Base-by-base conservation (phyloP, 2,329 filamentous ascomycete species). In the Aspergillus clavatus region DNA sequence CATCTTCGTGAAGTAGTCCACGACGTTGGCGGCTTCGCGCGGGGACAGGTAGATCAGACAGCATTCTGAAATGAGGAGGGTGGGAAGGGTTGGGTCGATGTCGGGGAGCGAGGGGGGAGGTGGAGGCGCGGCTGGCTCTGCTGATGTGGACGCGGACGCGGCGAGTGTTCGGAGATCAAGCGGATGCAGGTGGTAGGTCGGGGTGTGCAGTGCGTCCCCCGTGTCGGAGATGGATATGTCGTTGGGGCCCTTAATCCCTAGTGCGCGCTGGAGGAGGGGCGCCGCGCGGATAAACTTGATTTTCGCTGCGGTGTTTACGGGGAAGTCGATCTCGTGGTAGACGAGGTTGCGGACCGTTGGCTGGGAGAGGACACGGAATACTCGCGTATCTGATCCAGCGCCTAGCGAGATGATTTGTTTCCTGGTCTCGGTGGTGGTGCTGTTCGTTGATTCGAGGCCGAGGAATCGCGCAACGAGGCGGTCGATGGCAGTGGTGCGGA, bases 301-400 rank as follows among this genome's bases (percentile, higher is more conserved):
- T 68, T 91, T 95, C 33, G 77, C 75, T 2, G 72, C 62, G n/a
- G 82, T 83, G 43, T 90, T 89, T 18, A 78, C 68, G 0, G 86
- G 77, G 59, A 97, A 97, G 67, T 98, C 93, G 45, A 98, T 74
- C 66, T 98, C 93, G 66, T 97, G 90, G 66, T 97, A 98, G 46
- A 85, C 65, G 14, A 95, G 47, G 22, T 71, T 58, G 0, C 68
- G 66, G 40, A 71, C 65, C 8, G 69, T 66, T 42, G 72, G 64
- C 12, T 54, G 48, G 7, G 79, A 68, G 47, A 87, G 77, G 1
- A 96, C 71, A 16, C 88, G 83, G 60, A 96, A 89, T 48, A 83
- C 85, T 12, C 93, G 81, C 5, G 93, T 97, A 63, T 98, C 93
- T 8, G 90, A 95, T 19, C 93, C 93, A 12, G 93, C 91, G 23